Evolutionary conservation across 768 basidiomycete species (phyloP), one percentile per base, ranked within the genome.

Genomic region (Glaciozyma antarctica): DNA sequence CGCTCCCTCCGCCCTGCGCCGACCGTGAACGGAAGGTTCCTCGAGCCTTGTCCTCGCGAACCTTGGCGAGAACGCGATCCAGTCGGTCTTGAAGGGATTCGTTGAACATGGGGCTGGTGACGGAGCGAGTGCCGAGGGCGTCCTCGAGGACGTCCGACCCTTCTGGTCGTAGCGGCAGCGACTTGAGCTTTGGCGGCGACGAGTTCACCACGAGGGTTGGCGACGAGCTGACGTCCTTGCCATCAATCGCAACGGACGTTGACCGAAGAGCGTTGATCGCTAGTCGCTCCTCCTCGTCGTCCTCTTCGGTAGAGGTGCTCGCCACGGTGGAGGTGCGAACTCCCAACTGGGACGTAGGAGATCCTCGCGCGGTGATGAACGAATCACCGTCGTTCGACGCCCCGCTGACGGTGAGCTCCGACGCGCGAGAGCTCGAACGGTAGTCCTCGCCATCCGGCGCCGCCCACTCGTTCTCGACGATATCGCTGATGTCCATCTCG

Each of bases 401-500:
- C 52, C 10, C 45, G 44, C 12, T 22, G 34, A 34, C 5, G 7
- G 38, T 58, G 45, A 16, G 16, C 21, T 32, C 21, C 15, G 49
- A 51, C 34, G 59, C n/a, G 71, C 68, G 30, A 66, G 65, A 59
- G 73, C 73, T 74, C 21, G 53, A 57, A 6, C 58, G 47, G 34
- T 38, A 19, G 32, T 21, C 21, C 32, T 24, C 52, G 21, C 22
- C 43, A 43, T 21, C 75, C 58, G 56, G 61, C 21, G 45, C 51
- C n/a, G 69, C 67, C 81, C 88, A 87, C 71, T 94, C 94, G 76
- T 88, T 84, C 74, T 93, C 90, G 55, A 97, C 82, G 58, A 95
- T 84, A 68, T 94, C 87, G 72, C 89, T 91, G 75, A 98, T 90
- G 75, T 98, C 94, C 73, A 86, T 88, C 0, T 87, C 87, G 77